These are phyloP conservation scores for Solanum etuberosum DNA, from an alignment of 257 asterid species.

Conservation along the genomic window DNA sequence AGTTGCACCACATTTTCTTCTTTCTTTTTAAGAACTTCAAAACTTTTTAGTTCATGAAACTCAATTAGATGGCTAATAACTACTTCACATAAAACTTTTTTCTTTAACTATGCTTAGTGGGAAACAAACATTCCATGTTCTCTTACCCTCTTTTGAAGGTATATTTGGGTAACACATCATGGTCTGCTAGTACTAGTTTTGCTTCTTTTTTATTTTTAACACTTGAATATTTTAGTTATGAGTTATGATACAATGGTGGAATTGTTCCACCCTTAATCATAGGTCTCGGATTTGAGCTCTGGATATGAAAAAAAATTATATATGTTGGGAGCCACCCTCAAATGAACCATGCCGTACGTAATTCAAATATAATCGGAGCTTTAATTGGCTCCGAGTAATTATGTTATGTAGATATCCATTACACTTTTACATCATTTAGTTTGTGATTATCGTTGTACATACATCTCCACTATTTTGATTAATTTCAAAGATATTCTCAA, in stretches of 20 bases:
- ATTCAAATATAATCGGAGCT: no score
- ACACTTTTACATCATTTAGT: background rate
- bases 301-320: background rate
- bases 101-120: background rate
- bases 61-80: background rate
- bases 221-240: background rate
- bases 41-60: background rate
- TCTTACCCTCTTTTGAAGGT: background rate
- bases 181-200: background rate
- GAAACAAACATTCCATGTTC: background rate
- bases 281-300: fast-evolving
- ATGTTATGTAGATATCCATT: background rate
- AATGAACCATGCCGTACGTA: no score
- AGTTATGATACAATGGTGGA: background rate
- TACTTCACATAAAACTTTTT: background rate
- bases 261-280: background rate
- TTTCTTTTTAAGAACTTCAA: background rate
- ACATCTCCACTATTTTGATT: background rate
- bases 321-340: no score
- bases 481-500: background rate
- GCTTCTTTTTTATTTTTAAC: background rate
- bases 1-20: background rate
- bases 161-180: background rate
- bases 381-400: background rate
- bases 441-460: background rate